Evolutionary conservation across 2,329 filamentous ascomycete genomes (phyloP), one percentile per base, ranked within the genome.

Genomic region (Cladobotryum protrusum): DNA sequence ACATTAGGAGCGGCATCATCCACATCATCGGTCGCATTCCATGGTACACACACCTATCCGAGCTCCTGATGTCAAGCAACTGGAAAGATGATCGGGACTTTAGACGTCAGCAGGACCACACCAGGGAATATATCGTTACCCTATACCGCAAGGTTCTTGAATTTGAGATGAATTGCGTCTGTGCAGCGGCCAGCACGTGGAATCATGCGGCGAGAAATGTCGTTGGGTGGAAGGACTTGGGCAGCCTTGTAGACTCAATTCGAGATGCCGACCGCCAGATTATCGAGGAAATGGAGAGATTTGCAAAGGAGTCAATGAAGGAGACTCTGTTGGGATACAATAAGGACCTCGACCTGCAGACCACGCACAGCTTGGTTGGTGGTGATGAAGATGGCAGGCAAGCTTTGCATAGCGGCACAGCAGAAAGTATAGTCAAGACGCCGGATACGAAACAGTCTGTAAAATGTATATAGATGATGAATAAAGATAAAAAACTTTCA

Each of bases 121-220:
- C 56, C 5, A 59, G 55, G 3, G 62, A 62, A 9, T 50, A 50
- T 8, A 49, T 69, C 9, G 18, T 62, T 1, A 54, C 54, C 4
- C 53, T 69, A 5, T 67, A 65, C 54, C 60, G 64, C 17, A 58
- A 55, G 13, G 58, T 68, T 4, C 59, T 70, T 20, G 67, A 70
- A 49, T 64, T 67, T 47, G 66, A 70, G 56, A 70, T 70, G 67
- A 69, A 69, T 47, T 66, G 63, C 55, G 63, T 70, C 9, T 70
- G 67, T 51, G 67, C 67, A 5, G 58, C 66, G 14, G 67, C 66
- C 3, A 66, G 64, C 50, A 59, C 62, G 11, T 69, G 66, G 65
- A 68, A 69, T 43, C 57, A 61, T 20, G 66, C 61, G 1, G 67
- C 65, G 3, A 65, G 64, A 48, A 67, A 69, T 37, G 63, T 68